phyloP scores from a whole-genome alignment of 2,329 filamentous ascomycete species.

The Rutstroemia sp. region DNA sequence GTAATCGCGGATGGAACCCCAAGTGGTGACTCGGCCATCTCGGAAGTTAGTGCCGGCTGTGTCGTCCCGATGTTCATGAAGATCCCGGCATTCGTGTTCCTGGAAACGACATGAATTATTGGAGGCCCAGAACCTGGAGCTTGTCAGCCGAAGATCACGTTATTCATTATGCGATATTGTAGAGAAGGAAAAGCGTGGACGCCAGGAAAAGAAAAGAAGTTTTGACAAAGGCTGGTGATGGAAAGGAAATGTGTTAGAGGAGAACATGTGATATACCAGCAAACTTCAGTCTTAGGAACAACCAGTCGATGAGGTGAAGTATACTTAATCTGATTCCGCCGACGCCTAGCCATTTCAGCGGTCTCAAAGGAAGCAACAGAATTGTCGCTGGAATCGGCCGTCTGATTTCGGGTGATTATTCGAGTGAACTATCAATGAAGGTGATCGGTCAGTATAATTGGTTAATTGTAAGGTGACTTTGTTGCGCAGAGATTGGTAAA shows the following conservation, averaged over 20 bases:
- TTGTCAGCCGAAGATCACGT: not conserved
- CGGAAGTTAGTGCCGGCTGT: constrained; percentile 13
- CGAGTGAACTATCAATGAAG: no score
- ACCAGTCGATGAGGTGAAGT: constrained; percentile 1
- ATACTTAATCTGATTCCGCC: not conserved
- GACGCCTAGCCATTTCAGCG: not conserved
- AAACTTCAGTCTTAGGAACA: constrained; percentile 16
- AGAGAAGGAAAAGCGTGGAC: not conserved
- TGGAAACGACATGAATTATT: constrained; percentile 21
- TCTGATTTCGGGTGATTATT: not conserved
- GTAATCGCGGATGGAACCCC: constrained; percentile 4
- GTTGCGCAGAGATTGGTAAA: no score
- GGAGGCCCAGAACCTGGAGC: constrained; percentile 14
- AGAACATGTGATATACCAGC: constrained; percentile 14
- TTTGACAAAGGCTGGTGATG: no score
- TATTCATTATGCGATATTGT: not conserved
- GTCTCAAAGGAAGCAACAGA: not conserved
- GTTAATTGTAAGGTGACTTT: no score
- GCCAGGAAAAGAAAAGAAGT: no score
- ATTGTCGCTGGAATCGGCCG: not conserved
- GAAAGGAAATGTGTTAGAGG: not conserved
- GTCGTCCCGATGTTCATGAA: constrained; percentile 14
- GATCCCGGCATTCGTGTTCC: constrained; percentile 21
- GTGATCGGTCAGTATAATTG: no score
- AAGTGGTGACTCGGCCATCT: constrained; percentile 18